Evolutionary conservation across 2,329 filamentous ascomycete genomes (phyloP), one percentile per base, ranked within the genome.

Genomic region (Leptographium lundbergii): DNA sequence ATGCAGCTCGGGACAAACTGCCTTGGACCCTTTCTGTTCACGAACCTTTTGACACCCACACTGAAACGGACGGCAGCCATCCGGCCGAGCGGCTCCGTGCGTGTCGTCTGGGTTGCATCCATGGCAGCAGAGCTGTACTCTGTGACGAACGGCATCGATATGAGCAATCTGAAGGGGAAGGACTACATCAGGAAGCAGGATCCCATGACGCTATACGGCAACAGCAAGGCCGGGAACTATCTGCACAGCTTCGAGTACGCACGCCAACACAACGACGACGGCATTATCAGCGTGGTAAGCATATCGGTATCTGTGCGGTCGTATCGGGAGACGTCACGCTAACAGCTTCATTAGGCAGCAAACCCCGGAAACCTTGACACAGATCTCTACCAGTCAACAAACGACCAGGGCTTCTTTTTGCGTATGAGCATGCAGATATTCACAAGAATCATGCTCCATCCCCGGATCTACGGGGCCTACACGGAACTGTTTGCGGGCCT

Each of bases 401-500:
- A 63, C 60, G 10, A 63, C 63, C 14, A 60, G 69, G 2, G 24
- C 9, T 24, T 56, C 11, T 29, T 56, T 7, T 42, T 66, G 14
- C 42, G 25, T 17, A 48, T 48, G 25, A 34, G 17, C 39, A 11
- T 56, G 54, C 25, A n/a, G 1, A 22, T 56, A 25, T 56, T 56
- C 11, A 56, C 54, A 22, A 29, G 48, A 25, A 3, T 48, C 6
- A 56, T 56, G 54, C 39, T 56, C 34, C 36, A 70, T 57, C 67
- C 71, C 0, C 24, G 66, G 0, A 58, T 71, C 11, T 66, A 71
- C 39, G 78, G 77, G 0, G 77, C 75, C 0, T 79, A 78, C 63
- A 77, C 77, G 0, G 71, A 76, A 60, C 63, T 81, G 1, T 81
- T 73, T 60, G 72, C 76, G 0, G 77, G 71, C 0, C 67, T 77